phyloP scores from a whole-genome alignment of 2,329 filamentous ascomycete genomes.

The Mycosphaerelloides madeirae region DNA sequence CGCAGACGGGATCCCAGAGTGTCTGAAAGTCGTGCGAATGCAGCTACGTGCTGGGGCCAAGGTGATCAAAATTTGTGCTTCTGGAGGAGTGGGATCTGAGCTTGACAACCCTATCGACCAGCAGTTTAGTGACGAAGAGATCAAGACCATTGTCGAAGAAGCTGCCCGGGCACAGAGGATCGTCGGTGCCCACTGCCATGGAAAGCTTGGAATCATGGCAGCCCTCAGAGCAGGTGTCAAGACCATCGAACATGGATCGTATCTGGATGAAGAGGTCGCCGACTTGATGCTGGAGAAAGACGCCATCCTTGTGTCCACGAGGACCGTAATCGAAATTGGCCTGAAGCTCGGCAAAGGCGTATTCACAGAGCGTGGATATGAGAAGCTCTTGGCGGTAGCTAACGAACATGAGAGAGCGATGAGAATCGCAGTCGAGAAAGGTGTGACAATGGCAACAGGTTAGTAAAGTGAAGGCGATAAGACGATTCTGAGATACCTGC shows the following conservation, averaged over 20 bases:
- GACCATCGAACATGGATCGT: conserved; percentile 49
- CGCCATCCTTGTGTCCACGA: conserved; percentile 43
- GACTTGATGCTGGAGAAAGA: conserved; percentile 44
- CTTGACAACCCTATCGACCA: conserved; percentile 23
- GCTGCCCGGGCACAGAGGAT: conserved; percentile 19
- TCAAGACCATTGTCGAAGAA: conserved; percentile 24
- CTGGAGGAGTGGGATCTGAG: conserved; percentile 33
- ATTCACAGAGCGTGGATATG: conserved; percentile 23
- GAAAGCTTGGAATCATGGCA: conserved; percentile 46
- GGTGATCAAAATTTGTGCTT: conserved; percentile 41
- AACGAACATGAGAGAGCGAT: conserved; percentile 39
- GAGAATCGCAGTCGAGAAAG: conserved; percentile 39
- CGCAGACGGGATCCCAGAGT: conserved; percentile 47
- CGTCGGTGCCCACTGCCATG: conserved; percentile 39
- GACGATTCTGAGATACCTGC: too few species aligned
- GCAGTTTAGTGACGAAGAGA: conserved; percentile 23
- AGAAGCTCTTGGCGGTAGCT: conserved; percentile 39
- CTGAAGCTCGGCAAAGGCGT: conserved; percentile 22
- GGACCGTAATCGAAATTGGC: conserved; percentile 41
- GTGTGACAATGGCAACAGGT: conserved; percentile 47
- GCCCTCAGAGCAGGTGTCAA: conserved; percentile 42
- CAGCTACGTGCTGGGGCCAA: conserved; percentile 45
- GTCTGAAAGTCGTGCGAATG: conserved; percentile 40
- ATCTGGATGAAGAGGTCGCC: conserved; percentile 44
- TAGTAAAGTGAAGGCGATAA: too few species aligned